Evolutionary conservation across 768 basidiomycete genomes (phyloP).

Genomic region (Calocera viscosa): DNA sequence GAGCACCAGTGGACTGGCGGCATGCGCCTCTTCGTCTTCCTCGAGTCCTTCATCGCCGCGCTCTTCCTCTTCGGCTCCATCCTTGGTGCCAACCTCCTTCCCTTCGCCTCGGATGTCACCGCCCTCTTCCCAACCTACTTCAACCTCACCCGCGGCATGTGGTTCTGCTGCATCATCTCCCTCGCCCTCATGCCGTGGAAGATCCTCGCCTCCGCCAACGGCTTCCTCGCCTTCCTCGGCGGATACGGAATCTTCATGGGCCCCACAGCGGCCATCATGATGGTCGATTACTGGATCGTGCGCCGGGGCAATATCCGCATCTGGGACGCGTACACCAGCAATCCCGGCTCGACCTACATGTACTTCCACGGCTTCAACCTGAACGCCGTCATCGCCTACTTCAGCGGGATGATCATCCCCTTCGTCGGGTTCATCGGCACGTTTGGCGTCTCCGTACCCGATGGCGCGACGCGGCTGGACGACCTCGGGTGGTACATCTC

Average conservation of each 20-base stretch:
- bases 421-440: constrained; percentile 71
- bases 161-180: constrained; percentile 18
- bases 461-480: constrained; percentile 14
- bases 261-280: constrained; percentile 18
- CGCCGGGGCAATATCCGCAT: constrained; percentile 19
- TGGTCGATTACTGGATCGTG: constrained; percentile 19
- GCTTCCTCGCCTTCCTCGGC: constrained; percentile 19
- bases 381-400: constrained; percentile 51
- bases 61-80: constrained; percentile 17
- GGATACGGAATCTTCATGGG: constrained; percentile 19
- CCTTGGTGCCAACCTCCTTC: constrained; percentile 19
- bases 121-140: constrained; percentile 21
- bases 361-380: constrained; percentile 17
- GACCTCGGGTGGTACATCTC: constrained; percentile 19
- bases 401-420: constrained; percentile 67
- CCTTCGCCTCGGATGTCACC: constrained; percentile 20
- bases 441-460: constrained; percentile 17
- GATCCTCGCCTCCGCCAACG: constrained; percentile 16
- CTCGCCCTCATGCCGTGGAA: constrained; percentile 19
- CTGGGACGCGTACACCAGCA: constrained; percentile 15
- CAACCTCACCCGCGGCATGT: constrained; percentile 20
- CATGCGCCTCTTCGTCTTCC: constrained; percentile 18
- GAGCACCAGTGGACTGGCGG: constrained; percentile 12
- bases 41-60: constrained; percentile 15
- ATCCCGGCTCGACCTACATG: constrained; percentile 15